These are phyloP conservation scores for Barnettozyma salicaria DNA, from an alignment of 805 yeast species.

Conservation along the genomic window DNA sequence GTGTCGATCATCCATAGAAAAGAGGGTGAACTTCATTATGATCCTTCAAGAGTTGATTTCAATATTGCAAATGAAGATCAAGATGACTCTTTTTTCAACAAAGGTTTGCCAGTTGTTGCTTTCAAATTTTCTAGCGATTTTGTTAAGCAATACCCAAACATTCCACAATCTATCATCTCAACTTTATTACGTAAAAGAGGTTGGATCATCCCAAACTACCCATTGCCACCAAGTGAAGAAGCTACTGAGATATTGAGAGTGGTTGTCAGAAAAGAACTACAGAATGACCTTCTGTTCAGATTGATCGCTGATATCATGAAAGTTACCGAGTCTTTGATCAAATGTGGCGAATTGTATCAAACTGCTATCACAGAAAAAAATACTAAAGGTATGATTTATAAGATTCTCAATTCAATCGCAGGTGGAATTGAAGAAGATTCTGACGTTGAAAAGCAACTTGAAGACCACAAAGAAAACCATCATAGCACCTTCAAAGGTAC, in stretches of 20 bases:
- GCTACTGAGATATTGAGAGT: conserved; percentile 72
- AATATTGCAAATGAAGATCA: conserved; percentile 28
- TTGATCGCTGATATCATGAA: conserved; percentile 56
- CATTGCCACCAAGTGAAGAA: conserved; percentile 57
- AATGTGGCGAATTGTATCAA: conserved; percentile 34
- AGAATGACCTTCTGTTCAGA: conserved; percentile 53
- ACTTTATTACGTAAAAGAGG: conserved; percentile 70
- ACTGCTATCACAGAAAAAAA: conserved; percentile 13
- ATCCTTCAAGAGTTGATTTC: conserved; percentile 18
- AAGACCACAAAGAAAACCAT: conserved; percentile 21
- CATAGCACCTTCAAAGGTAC: conserved; percentile 28
- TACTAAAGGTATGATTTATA: conserved; percentile 34
- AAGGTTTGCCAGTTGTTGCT: conserved; percentile 88
- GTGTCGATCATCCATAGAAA: conserved; percentile 74
- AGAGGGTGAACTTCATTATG: conserved; percentile 30
- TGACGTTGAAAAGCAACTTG: conserved; percentile 11
- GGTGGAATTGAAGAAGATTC: conserved; percentile 45
- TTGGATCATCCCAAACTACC: conserved; percentile 87
- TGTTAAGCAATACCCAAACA: conserved; percentile 57
- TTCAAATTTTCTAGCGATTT: conserved; percentile 65
- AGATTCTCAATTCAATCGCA: conserved; percentile 48
- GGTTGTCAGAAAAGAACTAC: conserved; percentile 69
- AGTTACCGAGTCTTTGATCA: conserved; percentile 45
- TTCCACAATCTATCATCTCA: conserved; percentile 76
- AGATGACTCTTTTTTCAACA: conserved; percentile 44